Evolutionary conservation across 2,329 filamentous ascomycete species (phyloP).

Genomic region (Pyrenochaeta sp.): DNA sequence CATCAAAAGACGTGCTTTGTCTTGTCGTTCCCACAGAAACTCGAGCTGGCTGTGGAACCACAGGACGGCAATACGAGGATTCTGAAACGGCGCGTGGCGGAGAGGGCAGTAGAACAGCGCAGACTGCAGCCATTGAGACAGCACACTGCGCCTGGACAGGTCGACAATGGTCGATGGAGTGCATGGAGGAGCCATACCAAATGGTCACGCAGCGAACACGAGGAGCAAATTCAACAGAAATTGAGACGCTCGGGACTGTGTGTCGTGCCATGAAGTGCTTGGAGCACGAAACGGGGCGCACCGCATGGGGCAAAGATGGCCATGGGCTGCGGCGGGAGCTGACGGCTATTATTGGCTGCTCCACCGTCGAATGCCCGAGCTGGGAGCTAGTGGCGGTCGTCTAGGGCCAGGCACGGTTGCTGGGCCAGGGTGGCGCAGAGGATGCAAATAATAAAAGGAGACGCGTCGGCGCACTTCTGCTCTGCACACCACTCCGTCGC

Average conservation of each 20-base stretch:
- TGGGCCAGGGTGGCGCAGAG: conserved; percentile 30
- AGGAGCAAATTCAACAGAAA: too few relatives aligned
- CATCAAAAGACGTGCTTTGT: conserved; percentile 13
- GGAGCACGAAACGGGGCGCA: conserved; percentile 3
- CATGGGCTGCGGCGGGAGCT: conserved; percentile 9
- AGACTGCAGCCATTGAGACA: not conserved
- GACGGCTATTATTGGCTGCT: conserved; percentile 22
- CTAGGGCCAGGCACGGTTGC: conserved; percentile 25
- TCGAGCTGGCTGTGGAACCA: conserved; percentile 13
- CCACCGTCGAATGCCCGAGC: conserved; percentile 9
- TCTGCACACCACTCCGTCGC: conserved; percentile 18
- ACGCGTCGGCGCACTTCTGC: conserved; percentile 14
- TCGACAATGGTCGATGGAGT: conserved; percentile 10
- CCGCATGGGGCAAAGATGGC: conserved; percentile 7
- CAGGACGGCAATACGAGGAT: conserved; percentile 6
- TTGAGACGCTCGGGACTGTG: too few relatives aligned
- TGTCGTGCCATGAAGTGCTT: too few relatives aligned
- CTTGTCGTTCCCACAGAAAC: conserved; percentile 29
- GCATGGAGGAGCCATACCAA: too few relatives aligned
- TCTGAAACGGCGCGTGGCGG: conserved; percentile 11
- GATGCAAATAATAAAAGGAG: conserved; percentile 24
- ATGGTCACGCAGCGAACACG: too few relatives aligned
- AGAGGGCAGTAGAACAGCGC: conserved; percentile 8
- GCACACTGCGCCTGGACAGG: not conserved
- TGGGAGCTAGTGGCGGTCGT: not conserved